A percentile compares a stretch with the other conserved stretches of the same genome.
Conservation (phyloP, 345 rosid species). For the Populus ilicifolia region DNA sequence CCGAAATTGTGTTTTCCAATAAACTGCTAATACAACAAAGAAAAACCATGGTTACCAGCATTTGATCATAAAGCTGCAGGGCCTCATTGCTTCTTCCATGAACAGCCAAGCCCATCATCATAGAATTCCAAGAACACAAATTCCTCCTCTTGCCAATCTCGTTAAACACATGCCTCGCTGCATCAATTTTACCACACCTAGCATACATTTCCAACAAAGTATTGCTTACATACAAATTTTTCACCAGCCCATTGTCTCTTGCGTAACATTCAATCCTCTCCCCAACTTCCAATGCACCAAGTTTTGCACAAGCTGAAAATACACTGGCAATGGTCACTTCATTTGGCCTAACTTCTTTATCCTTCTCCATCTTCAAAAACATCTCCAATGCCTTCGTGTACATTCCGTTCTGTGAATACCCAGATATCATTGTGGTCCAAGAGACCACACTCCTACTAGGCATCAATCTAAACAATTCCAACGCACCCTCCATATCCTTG, state of each 20-base stretch:
- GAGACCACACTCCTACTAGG: conserved; percentile 62
- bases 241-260: conserved; percentile 54
- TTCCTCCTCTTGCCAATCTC: conserved; percentile 57
- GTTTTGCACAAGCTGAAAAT: conserved; percentile 68
- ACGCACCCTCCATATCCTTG: conserved; percentile 55
- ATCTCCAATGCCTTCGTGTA: conserved; percentile 47
- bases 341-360: conserved; percentile 44
- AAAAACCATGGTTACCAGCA: conserved; percentile 44
- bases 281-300: conserved; percentile 67
- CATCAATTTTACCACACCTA: conserved; percentile 62
- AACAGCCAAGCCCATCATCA: conserved; percentile 70
- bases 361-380: conserved; percentile 71
- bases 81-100: conserved; percentile 65
- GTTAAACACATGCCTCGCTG: conserved; percentile 49
- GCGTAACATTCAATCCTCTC: conserved; percentile 58
- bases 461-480: conserved; percentile 52
- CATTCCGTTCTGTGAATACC: conserved; percentile 60
- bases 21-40: not conserved
- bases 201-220: conserved; percentile 65
- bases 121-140: conserved; percentile 82
- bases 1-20: not conserved
- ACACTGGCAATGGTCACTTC: conserved; percentile 68
- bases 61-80: conserved; percentile 49
- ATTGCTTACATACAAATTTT: conserved; percentile 58
- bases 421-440: conserved; percentile 76